Evolutionary conservation across 306 rosid species (phyloP).

Genomic region (Trifolium repens): DNA sequence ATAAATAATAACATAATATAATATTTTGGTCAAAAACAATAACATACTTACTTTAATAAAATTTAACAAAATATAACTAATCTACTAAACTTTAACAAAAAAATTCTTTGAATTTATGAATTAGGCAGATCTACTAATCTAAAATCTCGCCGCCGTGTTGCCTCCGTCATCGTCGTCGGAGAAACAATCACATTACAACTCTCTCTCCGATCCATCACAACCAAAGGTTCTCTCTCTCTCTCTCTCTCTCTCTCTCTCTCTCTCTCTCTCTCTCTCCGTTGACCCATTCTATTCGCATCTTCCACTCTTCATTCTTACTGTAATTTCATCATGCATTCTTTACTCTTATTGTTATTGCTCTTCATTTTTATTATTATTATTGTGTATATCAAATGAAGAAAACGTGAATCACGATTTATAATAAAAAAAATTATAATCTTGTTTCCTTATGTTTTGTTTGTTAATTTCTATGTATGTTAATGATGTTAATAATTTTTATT

Average conservation of each 20-base stretch:
- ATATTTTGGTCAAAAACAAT: too few species aligned
- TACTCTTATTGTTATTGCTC: not conserved
- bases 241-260: not conserved
- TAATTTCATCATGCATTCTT: conserved; percentile 29
- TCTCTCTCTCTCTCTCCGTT: not conserved
- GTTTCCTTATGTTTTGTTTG: conserved; percentile 5
- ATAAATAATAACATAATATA: too few species aligned
- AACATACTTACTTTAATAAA: too few species aligned
- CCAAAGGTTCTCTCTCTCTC: conserved; percentile 41
- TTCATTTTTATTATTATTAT: not conserved
- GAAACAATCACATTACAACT: conserved; percentile 12
- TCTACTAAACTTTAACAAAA: too few species aligned
- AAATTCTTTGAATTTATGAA: not conserved
- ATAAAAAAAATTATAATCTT: not conserved
- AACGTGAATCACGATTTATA: conserved; percentile 16
- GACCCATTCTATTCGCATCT: not conserved
- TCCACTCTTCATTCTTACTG: not conserved
- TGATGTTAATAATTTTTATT: too few species aligned
- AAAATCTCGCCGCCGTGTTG: conserved; percentile 40
- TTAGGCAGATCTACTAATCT: not conserved
- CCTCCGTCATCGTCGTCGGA: conserved; percentile 26
- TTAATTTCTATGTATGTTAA: not conserved
- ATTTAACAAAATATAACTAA: too few species aligned
- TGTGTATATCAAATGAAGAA: not conserved
- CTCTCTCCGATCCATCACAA: conserved; percentile 39